Evolutionary conservation across 176 grass and related monocot genomes (phyloP).

Genomic region (Canna indica): DNA sequence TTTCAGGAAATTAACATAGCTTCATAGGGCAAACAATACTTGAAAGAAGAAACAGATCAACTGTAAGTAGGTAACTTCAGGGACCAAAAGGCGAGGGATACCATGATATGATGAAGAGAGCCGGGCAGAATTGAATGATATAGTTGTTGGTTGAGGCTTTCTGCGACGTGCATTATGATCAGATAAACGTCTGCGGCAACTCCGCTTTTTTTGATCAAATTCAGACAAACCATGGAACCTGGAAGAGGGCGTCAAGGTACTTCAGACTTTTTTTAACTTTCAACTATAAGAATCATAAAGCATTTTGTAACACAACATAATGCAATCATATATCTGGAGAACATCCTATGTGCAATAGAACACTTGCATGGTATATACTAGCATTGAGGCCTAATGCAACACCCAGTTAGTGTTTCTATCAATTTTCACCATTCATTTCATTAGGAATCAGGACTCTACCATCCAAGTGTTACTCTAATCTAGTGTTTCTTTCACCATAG

Average conservation of each 20-base stretch:
- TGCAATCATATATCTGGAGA: not conserved
- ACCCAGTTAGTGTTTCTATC: too few species aligned
- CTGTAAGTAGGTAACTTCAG: not conserved
- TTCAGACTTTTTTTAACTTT: not conserved
- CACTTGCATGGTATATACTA: not conserved
- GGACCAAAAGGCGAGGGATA: not conserved
- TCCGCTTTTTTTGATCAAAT: slow-evolving; percentile 3
- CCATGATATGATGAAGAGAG: not conserved
- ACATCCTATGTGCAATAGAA: not conserved
- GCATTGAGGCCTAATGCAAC: not conserved
- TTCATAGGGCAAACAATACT: not conserved
- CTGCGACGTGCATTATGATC: slow-evolving; percentile 8
- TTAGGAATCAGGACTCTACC: not conserved
- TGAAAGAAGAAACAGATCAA: not conserved
- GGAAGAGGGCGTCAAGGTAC: not conserved
- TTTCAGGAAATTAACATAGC: not conserved
- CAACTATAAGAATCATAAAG: not conserved
- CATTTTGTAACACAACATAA: not conserved
- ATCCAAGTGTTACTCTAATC: not conserved
- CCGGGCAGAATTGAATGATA: not conserved
- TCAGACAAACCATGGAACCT: slow-evolving; percentile 6
- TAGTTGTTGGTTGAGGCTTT: not conserved
- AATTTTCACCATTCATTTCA: not conserved
- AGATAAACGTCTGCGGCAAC: slow-evolving; percentile 5
- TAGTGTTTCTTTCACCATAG: too few species aligned